Conservation (phyloP, 2,329 filamentous ascomycete species). For the Diatrype stigma region DNA sequence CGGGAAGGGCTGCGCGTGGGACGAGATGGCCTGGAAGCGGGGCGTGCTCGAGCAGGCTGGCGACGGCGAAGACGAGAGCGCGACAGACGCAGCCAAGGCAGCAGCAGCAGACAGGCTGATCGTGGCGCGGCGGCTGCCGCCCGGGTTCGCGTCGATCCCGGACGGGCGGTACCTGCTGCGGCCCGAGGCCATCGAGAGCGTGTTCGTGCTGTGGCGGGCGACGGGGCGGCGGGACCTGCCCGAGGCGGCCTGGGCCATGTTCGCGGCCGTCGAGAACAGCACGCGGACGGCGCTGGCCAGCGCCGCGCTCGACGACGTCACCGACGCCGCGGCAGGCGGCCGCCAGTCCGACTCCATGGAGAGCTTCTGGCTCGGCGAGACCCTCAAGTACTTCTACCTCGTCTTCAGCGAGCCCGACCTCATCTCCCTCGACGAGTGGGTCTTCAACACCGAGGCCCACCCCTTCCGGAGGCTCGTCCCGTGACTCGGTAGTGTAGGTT, state of each 20-base stretch:
- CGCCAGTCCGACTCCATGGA: constrained; percentile 23
- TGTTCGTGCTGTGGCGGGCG: constrained; percentile 23
- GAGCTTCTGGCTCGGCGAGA: constrained; percentile 22
- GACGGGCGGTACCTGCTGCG: constrained; percentile 23
- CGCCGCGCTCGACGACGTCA: constrained; percentile 22
- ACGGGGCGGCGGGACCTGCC: constrained; percentile 19
- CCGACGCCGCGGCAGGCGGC: constrained; percentile 8
- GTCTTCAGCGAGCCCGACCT: constrained; percentile 51
- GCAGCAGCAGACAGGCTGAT: constrained; percentile 10
- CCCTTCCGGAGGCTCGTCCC: constrained; percentile 13
- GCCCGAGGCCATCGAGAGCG: constrained; percentile 26
- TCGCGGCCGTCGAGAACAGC: constrained; percentile 18
- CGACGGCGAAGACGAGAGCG: constrained; percentile 5
- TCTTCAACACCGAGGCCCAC: constrained; percentile 36
- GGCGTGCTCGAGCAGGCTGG: constrained; percentile 15
- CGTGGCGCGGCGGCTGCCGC: constrained; percentile 12
- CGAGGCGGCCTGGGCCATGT: constrained; percentile 23
- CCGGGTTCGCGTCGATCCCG: constrained; percentile 19
- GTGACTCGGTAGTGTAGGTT: no score
- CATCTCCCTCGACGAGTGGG: constrained; percentile 55
- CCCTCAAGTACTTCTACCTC: constrained; percentile 45
- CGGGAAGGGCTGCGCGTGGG: constrained; percentile 26
- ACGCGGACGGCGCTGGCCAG: constrained; percentile 22
- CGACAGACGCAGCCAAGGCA: constrained; percentile 11
- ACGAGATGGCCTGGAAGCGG: constrained; percentile 23